phyloP scores from a whole-genome alignment of 129 eudicot genomes.

The Gnaphalium uliginosum region DNA sequence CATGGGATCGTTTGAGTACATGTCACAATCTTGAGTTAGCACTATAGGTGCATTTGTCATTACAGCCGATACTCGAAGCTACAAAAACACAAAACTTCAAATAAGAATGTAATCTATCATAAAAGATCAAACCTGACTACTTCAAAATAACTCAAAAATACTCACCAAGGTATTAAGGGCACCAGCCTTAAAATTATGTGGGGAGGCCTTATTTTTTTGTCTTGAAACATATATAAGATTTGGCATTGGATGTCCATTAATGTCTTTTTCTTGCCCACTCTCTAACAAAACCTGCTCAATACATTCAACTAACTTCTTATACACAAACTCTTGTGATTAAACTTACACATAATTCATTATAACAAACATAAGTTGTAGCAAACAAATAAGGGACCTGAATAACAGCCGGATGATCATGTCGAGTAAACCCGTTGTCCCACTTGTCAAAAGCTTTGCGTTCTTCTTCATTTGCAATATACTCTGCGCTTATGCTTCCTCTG shows the following conservation, averaged over 20 bases:
- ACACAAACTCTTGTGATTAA: background rate
- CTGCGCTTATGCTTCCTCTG: constrained; percentile 50
- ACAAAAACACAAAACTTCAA: constrained; percentile 12
- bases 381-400: constrained; percentile 46
- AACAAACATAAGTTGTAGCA: background rate
- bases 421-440: constrained; percentile 53
- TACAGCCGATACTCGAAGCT: constrained; percentile 79
- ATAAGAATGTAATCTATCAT: background rate
- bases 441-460: constrained; percentile 34
- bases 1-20: constrained; percentile 78
- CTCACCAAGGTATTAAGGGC: constrained; percentile 81
- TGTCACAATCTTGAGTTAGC: constrained; percentile 72
- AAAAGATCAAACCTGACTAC: background rate
- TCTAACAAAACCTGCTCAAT: constrained; percentile 54
- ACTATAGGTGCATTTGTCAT: constrained; percentile 75
- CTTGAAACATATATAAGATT: constrained; percentile 76
- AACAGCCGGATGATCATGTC: constrained; percentile 60
- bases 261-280: constrained; percentile 45
- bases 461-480: constrained; percentile 31
- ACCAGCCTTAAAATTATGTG: constrained; percentile 85
- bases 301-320: background rate
- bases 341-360: background rate
- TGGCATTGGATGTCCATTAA: constrained; percentile 51
- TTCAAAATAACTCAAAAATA: background rate
- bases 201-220: constrained; percentile 43